Base-by-base conservation (phyloP, 2,329 filamentous ascomycete genomes). In the Fusarium coicis region DNA sequence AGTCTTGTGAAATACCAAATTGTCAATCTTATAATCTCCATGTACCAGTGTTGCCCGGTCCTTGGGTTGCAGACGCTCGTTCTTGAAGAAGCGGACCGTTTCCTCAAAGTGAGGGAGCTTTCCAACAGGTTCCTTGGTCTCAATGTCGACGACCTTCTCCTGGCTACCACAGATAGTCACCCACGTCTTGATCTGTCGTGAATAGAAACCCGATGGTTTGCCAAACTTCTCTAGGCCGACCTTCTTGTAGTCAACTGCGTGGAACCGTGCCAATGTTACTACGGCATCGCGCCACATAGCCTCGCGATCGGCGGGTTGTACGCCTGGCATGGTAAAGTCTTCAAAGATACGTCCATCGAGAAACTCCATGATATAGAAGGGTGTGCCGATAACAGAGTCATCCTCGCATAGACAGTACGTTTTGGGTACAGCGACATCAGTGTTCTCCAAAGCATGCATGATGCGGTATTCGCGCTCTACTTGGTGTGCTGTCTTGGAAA, bases 321-420 rank as follows among this genome's bases (percentile, higher is more conserved):
- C 89, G 18, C 86, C 92, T 5, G 94, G 95, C 80, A 98, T 91
- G 37, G 92, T 86, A 47, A 95, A 92, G 82, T 98, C 94, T 79
- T 96, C 93, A 79, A 98, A 94, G 83, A 98, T 97, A 78, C 96
- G 92, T 26, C 96, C 96, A 79, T 97, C 93, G 69, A 98, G 87
- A 81, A 96, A 98, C 81, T 94, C 92, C 96, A 99, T 98, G 79
- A 98, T 92, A 84, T 99, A 98, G 83, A 98, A 99, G 10, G 95
- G 90, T 12, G 95, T 98, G 63, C 95, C 96, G 72, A 98, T 87
- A 42, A 98, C 87, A 64, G 83, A 84, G 44, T 87, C 85, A 83
- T 98, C 95, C 82, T 97, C 93, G 84, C 96, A 99, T 23, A 98
- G 88, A 78, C 92, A 93, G 81, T 94, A 92, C 16, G 94, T 90